These are phyloP conservation scores for Hypericum perforatum DNA, from an alignment of 345 rosid species.

Conservation along the genomic window DNA sequence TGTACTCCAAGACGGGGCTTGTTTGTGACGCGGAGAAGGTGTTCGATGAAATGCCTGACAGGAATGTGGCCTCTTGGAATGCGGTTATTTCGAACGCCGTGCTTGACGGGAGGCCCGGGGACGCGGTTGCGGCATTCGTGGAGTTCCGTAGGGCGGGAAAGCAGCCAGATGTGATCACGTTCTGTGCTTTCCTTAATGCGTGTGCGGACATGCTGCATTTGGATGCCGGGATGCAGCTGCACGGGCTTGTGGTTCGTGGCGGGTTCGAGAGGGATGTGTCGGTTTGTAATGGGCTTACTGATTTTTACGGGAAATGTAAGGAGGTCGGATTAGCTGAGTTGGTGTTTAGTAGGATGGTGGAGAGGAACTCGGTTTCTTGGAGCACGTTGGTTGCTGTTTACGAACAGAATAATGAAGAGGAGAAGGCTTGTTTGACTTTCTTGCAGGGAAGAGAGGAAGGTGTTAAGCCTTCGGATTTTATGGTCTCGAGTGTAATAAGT, in stretches of 20 bases:
- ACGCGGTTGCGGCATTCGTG: constrained; percentile 42
- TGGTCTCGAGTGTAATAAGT: constrained; percentile 56
- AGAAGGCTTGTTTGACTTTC: constrained; percentile 49
- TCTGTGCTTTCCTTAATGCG: constrained; percentile 58
- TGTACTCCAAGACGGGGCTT: constrained; percentile 53
- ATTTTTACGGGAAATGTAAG: constrained; percentile 78
- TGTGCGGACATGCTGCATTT: constrained; percentile 43
- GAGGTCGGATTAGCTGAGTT: constrained; percentile 35
- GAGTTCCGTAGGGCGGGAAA: constrained; percentile 47
- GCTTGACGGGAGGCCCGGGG: constrained; percentile 32
- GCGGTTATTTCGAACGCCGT: constrained; percentile 65
- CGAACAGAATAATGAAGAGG: constrained; percentile 67
- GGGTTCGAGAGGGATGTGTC: constrained; percentile 47
- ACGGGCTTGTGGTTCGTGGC: constrained; percentile 43
- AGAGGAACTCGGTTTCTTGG: constrained; percentile 77
- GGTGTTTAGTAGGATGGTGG: constrained; percentile 44
- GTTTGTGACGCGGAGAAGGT: constrained; percentile 42
- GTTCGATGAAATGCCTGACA: constrained; percentile 78
- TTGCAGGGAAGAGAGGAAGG: constrained; percentile 39
- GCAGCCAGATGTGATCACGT: constrained; percentile 56
- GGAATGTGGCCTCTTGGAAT: constrained; percentile 60
- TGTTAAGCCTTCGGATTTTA: constrained; percentile 49
- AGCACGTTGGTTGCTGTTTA: constrained; percentile 55
- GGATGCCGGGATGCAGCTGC: constrained; percentile 56
- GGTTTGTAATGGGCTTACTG: constrained; percentile 61